Base-by-base conservation (phyloP, 768 basidiomycete species). In the Melanogaster broomeanus region DNA sequence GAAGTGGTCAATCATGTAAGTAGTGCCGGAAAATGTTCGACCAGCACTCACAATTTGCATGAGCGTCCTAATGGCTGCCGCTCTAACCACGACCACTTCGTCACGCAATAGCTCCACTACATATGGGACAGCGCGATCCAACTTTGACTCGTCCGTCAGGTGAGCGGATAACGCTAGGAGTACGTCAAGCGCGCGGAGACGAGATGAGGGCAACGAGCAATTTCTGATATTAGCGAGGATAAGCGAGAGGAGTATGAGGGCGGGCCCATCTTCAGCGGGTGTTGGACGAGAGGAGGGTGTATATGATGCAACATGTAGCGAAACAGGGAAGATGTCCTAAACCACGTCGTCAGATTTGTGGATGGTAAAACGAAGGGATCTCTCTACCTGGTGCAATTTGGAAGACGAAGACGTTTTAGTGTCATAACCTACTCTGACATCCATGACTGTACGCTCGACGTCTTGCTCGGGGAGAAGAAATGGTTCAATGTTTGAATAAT, bases 51-150 rank as follows among this genome's bases (percentile, higher is more conserved):
- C 93, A 43, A 89, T 82, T 75, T 94, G 90, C 63, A 93, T 81
- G 51, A 96, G 69, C 0, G 87, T 88, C 52, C 89, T 76, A 46
- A 94, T 59, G 2, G 90, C 87, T 0, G 86, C 85, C 0, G 83
- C 79, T n/a, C 96, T 83, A 2, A 99, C 95, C 8, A 83, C 69
- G 0, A 93, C 83, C 2, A 83, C 80, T 18, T 95, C 94, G 61
- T 99, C 95, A 53, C 88, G 85, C 18, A 97, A 69, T 5, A 98
- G 75, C 34, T 94, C 91, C 2, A 98, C 86, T 24, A 95, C 81
- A 58, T 94, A 98, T 0, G 97, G 97, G 3, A 96, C 78, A 74
- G 97, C 83, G 2, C 95, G 83, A 65, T 99, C 97, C 45, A 98
- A 72, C 65, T 95, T 95, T 3, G 94, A 93, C 68, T 98, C 97